phyloP scores from a whole-genome alignment of 306 rosid genomes.

The Vigna trinervia region DNA sequence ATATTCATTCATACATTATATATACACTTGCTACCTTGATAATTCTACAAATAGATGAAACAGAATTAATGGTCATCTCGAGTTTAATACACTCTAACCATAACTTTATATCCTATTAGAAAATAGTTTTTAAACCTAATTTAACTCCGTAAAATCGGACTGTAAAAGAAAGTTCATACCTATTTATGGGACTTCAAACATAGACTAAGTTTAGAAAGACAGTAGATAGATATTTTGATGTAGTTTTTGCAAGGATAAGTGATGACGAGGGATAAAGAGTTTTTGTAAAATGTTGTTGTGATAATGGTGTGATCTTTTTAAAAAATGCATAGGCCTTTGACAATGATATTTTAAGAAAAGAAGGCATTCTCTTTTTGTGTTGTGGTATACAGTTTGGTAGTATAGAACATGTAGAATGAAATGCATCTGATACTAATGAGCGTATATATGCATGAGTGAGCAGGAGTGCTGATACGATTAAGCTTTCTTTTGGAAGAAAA shows the following conservation, averaged over 20 bases:
- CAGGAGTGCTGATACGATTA: no score
- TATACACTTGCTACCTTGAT: no score
- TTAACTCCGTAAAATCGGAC: no score
- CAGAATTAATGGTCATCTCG: no score
- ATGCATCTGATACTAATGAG: conserved; percentile 1
- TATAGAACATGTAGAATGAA: conserved; percentile 4
- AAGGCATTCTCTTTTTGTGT: neutral
- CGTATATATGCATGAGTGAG: neutral
- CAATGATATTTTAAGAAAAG: neutral
- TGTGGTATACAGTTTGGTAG: neutral
- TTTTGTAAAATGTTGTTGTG: neutral
- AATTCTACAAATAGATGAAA: no score
- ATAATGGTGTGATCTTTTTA: neutral
- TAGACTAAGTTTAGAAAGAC: neutral
- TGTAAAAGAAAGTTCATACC: no score
- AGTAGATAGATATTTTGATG: no score
- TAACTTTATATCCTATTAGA: no score
- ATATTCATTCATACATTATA: neutral
- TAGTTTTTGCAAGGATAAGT: neutral
- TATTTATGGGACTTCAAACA: no score
- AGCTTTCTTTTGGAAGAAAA: conserved; percentile 37
- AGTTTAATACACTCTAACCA: no score
- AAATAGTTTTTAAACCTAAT: no score
- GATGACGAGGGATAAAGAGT: neutral
- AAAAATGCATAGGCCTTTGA: neutral